These are phyloP conservation scores for Tetrahymena thermophila DNA, from an alignment of 73 alveolate species.

Conservation along the genomic window DNA sequence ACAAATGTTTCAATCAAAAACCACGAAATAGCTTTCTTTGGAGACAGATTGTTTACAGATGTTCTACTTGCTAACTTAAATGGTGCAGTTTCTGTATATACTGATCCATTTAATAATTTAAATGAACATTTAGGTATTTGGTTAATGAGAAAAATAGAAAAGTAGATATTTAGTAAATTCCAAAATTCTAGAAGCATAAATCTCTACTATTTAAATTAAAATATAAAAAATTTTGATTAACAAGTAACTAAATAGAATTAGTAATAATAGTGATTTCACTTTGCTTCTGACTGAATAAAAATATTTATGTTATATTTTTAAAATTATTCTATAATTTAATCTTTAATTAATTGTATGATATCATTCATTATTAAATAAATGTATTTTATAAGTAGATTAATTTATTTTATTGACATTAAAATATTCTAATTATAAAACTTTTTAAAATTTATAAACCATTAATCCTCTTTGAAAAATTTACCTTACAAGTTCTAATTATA, in stretches of 20 bases:
- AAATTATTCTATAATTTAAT: too few relatives aligned
- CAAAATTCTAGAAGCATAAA: neutral
- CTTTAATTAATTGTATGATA: too few relatives aligned
- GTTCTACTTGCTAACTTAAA: neutral
- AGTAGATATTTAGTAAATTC: neutral
- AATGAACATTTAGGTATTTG: neutral
- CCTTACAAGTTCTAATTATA: too few relatives aligned
- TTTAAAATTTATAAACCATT: too few relatives aligned
- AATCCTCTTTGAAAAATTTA: too few relatives aligned
- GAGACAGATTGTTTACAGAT: neutral
- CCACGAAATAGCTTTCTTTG: neutral
- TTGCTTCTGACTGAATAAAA: too few relatives aligned
- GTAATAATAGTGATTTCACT: neutral
- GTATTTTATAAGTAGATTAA: too few relatives aligned
- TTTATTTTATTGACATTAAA: too few relatives aligned
- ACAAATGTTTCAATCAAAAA: neutral
- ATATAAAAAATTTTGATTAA: neutral
- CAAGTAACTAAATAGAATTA: neutral
- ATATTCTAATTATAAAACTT: too few relatives aligned
- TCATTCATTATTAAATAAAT: too few relatives aligned
- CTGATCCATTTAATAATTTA: neutral
- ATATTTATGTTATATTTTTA: too few relatives aligned
- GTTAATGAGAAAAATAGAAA: neutral
- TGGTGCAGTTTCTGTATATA: neutral
- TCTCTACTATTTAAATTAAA: neutral